phyloP scores from a whole-genome alignment of 2,329 filamentous ascomycete species.

The Aspergillus amoenus region DNA sequence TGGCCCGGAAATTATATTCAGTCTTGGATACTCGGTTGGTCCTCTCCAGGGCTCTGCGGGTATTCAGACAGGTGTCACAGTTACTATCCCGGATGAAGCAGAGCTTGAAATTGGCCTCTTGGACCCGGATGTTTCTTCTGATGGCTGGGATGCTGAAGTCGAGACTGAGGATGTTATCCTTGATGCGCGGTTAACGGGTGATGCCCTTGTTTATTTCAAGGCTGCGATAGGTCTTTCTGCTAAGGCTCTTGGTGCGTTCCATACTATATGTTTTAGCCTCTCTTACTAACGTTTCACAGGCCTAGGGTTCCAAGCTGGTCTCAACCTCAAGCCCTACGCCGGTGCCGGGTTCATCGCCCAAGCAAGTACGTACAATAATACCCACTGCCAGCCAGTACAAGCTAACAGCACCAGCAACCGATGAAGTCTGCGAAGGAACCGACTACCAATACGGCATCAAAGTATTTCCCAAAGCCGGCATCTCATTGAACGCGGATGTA shows the following conservation, averaged over 20 bases:
- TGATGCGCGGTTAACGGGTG: constrained; percentile 18
- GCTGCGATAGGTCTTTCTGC: constrained; percentile 15
- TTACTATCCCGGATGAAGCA: constrained; percentile 20
- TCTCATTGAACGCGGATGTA: constrained; percentile 2
- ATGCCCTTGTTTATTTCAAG: constrained; percentile 14
- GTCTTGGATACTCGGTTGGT: constrained; percentile 16
- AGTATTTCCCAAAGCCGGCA: background rate
- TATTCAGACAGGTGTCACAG: constrained; percentile 17
- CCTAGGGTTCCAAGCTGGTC: constrained; percentile 19
- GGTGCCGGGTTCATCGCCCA: constrained; percentile 13
- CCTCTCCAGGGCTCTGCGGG: constrained; percentile 21
- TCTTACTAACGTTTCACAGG: constrained; percentile 9
- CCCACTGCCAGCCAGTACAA: background rate
- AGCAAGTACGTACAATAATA: constrained; percentile 13
- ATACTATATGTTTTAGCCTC: background rate
- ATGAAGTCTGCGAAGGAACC: constrained; percentile 7
- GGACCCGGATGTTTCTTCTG: constrained; percentile 14
- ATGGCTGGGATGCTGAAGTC: constrained; percentile 17
- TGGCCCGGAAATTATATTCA: constrained; percentile 21
- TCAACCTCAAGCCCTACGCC: constrained; percentile 19
- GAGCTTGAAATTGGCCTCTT: constrained; percentile 22
- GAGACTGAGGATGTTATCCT: constrained; percentile 12
- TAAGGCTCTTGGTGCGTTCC: constrained; percentile 13
- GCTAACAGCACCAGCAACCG: constrained; percentile 14
- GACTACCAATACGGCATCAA: constrained; percentile 9